Evolutionary conservation across 306 rosid genomes (phyloP), one percentile per base, ranked within the genome.

Genomic region (Quillaja saponaria): DNA sequence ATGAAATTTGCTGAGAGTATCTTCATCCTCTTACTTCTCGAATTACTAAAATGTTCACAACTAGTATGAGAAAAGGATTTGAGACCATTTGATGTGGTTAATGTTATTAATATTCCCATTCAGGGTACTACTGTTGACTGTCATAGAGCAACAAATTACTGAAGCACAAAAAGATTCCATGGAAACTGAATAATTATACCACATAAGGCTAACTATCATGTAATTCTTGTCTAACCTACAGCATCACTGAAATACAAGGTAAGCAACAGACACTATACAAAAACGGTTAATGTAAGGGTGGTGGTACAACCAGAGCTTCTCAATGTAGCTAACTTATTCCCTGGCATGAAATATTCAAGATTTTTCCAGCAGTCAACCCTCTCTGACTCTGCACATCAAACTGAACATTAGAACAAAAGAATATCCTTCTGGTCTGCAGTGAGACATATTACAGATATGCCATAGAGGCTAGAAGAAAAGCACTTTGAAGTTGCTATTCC

Each of bases 321-420:
- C 33, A 11, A 58, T 49, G 38, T 62, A 39, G n/a, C 25, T 28
- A 1, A 66, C 59, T 46, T 75, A 53, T 55, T 61, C 53, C 47
- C 48, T 42, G 48, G 49, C 1, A 14, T 17, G 41, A 15, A 15
- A 46, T 6, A 11, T 13, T 15, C 3, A 58, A 41, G 58, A 59
- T 48, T 41, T 34, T 45, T 49, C 16, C 57, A 49, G 55, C 51
- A 45, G 46, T 85, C 77, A 85, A 48, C 63, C 77, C 73, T 82
- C 88, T 44, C 91, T n/a, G 91, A 80, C 72, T 85, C 88, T 85
- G 91, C 76, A 37, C 70, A 49, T 47, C 14, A 74, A 21, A 79
- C 57, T 21, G 19, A 21, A 67, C 19, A 57, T 61, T 10, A 73
- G 51, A 62, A 73, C 52, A 12, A 66, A 41, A 42, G 25, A 65